Base-by-base conservation (phyloP, 148 eudicot species). In the Cornus kousa region DNA sequence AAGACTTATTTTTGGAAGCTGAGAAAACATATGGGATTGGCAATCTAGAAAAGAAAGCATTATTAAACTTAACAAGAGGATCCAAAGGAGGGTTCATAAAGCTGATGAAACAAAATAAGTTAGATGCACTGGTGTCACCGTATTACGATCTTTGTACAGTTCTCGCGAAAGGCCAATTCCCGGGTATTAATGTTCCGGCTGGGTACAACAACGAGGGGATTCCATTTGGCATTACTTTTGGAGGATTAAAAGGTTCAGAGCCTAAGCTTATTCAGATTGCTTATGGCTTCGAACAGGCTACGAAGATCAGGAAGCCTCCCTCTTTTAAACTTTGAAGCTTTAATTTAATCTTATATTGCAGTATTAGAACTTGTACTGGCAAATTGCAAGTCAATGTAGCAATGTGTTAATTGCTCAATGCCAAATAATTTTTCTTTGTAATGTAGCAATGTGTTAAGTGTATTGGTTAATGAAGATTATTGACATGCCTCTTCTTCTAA, bases 111-210 rank as follows among this genome's bases (percentile, higher is more conserved):
- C 84, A 84, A 22, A 86, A 86, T 66, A 65, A 80, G 35, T 12
- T 88, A 20, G 89, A 88, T 28, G 91, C 91, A 19, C 77, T 88
- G 89, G 87, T 86, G 84, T 82, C 69, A 53, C 89, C 91, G 0
- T 78, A 82, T 17, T 83, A 83, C 78, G 79, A 79, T 84, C 10
- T 68, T 79, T 2, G 71, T 87, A 0, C 81, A 2, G 5, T 88
- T 11, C 81, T 88, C 73, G 91, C 89, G 9, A 86, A 86, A 1
- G 87, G 91, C 67, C 87, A 88, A 24, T 88, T 80, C 66, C 89
- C 91, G 0, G 91, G 85, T 17, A 88, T 86, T 13, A 86, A 80
- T 17, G 86, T 88, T 40, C 91, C 85, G 0, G 89, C 85, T 53
- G 91, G 89, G 72, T 86, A 80, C 13, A 87, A 86, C 40, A 76